phyloP scores from a whole-genome alignment of 768 basidiomycete species.

The Tylopilus subfusipes region DNA sequence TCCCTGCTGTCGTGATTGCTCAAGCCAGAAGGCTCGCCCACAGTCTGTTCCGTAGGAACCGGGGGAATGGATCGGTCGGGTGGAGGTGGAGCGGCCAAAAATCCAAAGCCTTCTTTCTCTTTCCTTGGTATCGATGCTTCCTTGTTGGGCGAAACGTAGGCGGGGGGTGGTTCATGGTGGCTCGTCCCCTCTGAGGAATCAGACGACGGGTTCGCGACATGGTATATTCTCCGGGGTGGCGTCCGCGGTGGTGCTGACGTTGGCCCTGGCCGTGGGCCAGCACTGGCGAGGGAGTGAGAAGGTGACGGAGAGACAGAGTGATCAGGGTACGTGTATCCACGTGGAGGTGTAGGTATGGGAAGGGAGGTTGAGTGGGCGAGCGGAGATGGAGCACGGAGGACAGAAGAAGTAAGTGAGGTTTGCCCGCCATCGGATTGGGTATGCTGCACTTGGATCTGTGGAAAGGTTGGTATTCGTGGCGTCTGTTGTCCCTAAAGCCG shows the following conservation, averaged over 20 bases:
- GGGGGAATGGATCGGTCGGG: constrained; percentile 21
- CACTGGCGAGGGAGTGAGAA: constrained; percentile 1
- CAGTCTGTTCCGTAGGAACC: neutral
- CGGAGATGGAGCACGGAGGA: constrained; percentile 21
- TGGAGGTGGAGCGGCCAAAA: neutral
- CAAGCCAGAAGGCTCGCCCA: constrained; percentile 7
- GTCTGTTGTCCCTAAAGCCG: constrained; percentile 14
- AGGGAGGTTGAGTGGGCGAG: constrained; percentile 24
- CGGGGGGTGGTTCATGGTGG: constrained; percentile 44
- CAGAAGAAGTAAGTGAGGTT: constrained; percentile 6
- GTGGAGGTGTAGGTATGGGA: constrained; percentile 14
- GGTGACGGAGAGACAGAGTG: constrained; percentile 11
- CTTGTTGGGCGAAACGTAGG: constrained; percentile 35
- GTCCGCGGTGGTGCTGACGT: constrained; percentile 23
- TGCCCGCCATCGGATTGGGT: constrained; percentile 19
- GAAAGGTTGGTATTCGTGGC: constrained; percentile 17
- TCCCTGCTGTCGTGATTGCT: neutral
- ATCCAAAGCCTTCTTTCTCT: constrained; percentile 17
- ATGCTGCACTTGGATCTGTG: constrained; percentile 25
- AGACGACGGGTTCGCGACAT: constrained; percentile 39
- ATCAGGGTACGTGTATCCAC: constrained; percentile 4
- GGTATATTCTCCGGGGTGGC: constrained; percentile 40
- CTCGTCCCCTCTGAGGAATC: constrained; percentile 17
- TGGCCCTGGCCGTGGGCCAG: constrained; percentile 1
- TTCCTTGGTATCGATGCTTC: constrained; percentile 4